These are phyloP conservation scores for Peronospora farinosa DNA, from an alignment of 352 stramenopile species.

Conservation along the genomic window DNA sequence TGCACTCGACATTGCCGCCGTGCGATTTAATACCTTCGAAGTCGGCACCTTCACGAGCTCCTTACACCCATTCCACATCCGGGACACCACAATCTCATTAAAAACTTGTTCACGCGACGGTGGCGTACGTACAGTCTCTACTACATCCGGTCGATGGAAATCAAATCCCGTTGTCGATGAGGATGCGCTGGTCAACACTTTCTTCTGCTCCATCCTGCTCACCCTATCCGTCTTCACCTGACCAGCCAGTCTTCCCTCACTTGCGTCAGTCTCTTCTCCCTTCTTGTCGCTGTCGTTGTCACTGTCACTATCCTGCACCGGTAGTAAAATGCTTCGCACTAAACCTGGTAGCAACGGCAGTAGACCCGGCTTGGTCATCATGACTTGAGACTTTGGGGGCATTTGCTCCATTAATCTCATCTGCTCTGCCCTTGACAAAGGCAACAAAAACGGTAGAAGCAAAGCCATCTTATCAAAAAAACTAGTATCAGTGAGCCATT, in stretches of 20 bases:
- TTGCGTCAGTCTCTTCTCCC: neutral
- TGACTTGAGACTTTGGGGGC: slow-evolving; percentile 54
- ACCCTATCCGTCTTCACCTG: slow-evolving; percentile 6
- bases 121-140: slow-evolving; percentile 19
- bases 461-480: slow-evolving; percentile 64
- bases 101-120: slow-evolving; percentile 45
- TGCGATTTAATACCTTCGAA: slow-evolving; percentile 52
- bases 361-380: slow-evolving; percentile 68
- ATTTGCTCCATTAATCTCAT: slow-evolving; percentile 63
- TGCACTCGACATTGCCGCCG: slow-evolving; percentile 59
- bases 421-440: slow-evolving; percentile 60
- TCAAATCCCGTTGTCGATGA: slow-evolving; percentile 54
- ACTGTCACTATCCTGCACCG: slow-evolving; percentile 15
- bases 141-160: slow-evolving; percentile 44
- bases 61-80: slow-evolving; percentile 52
- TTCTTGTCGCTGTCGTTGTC: slow-evolving; percentile 12
- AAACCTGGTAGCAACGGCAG: slow-evolving; percentile 51
- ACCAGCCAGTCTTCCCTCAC: neutral
- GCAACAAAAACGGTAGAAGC: slow-evolving; percentile 74
- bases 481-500: slow-evolving; percentile 76
- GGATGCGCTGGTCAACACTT: slow-evolving; percentile 18
- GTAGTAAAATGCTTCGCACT: slow-evolving; percentile 55
- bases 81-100: slow-evolving; percentile 55
- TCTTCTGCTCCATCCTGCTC: slow-evolving; percentile 8
- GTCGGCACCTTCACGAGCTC: slow-evolving; percentile 57